Evolutionary conservation across 2,329 filamentous ascomycete species (phyloP), one percentile per base, ranked within the genome.

Genomic region (Hymenoscyphus infarciens): DNA sequence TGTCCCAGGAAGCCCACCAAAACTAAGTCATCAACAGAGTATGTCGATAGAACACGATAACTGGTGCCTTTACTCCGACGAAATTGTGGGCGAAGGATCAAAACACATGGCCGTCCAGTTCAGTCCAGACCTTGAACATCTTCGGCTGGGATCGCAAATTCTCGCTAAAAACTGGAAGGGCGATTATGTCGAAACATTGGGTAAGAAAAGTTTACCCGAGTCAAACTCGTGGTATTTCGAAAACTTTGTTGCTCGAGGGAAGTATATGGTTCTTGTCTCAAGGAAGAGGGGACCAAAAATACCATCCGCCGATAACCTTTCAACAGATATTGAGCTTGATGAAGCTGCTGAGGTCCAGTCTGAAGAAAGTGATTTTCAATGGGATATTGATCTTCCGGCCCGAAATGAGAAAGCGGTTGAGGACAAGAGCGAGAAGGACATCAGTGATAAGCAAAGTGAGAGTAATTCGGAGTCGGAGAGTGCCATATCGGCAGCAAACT

Each of bases 181-280:
- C 6, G 27, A 56, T 56, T 56, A 56, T 15, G 27, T 56, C 54
- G 8, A 31, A 19, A 13, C 33, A 10, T 35, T 56, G 19, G 54
- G 29, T 11, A 35, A 5, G 10, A 22, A 56, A 3, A 11, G 3
- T 31, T 16, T n/a, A 15, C 5, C n/a, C 5, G 54, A 35, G 29
- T 11, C 54, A 56, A 31, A 35, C 13, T 16, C 29, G 15, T 56
- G 54, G 54, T 56, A 56, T 22, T 35, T 56, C 27, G 54, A 56
- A 33, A 29, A 56, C 27, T 35, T 56, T 8, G 13, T 22, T 5
- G 54, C 27, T 35, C 54, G 54, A 31, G 54, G 27, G 6, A n/a
- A 22, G 19, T 56, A 56, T n/a, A 15, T 56, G 19, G 54, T 56
- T 5, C 33, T 56, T 13, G 54, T 56, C 5, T 56, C 54, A 7